Conservation (phyloP, 2,329 filamentous ascomycete genomes). For the Phymatotrichopsis omnivora region DNA sequence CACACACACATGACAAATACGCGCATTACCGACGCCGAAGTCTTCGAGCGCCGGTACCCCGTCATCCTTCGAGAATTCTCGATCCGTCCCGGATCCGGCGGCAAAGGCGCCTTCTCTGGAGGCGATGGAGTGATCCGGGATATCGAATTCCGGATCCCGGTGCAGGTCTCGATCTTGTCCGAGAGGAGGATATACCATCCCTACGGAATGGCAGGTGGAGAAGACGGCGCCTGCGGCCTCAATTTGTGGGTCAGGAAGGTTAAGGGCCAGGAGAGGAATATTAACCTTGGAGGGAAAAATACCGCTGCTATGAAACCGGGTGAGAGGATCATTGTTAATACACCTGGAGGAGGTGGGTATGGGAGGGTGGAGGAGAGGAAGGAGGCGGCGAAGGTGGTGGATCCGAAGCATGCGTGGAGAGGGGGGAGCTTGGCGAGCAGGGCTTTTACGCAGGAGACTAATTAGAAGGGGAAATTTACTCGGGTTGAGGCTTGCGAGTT, state of each 20-base stretch:
- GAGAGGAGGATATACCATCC: constrained; percentile 67
- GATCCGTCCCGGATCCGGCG: constrained; percentile 53
- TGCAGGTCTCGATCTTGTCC: constrained; percentile 68
- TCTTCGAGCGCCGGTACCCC: constrained; percentile 68
- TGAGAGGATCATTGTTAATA: constrained; percentile 66
- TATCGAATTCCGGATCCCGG: constrained; percentile 68
- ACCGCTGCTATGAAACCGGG: constrained; percentile 65
- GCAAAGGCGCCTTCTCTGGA: constrained; percentile 55
- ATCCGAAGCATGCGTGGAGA: constrained; percentile 51
- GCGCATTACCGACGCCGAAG: constrained; percentile 68
- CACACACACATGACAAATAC: constrained; percentile 84
- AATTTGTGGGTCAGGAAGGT: constrained; percentile 82
- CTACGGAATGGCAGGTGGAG: constrained; percentile 75
- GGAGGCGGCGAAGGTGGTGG: constrained; percentile 50
- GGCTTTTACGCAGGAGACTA: constrained; percentile 43
- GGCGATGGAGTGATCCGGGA: constrained; percentile 69
- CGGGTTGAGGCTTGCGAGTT: too few relatives aligned
- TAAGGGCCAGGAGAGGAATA: constrained; percentile 25
- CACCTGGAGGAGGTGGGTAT: constrained; percentile 67
- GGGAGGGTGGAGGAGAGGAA: constrained; percentile 44
- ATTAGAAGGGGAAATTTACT: constrained; percentile 17
- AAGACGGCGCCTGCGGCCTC: constrained; percentile 64
- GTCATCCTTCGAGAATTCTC: constrained; percentile 62
- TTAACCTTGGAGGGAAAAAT: constrained; percentile 52
- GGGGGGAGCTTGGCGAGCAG: constrained; percentile 47